Base-by-base conservation (phyloP, 148 eudicot species). In the Rhododendron ferrugineum region DNA sequence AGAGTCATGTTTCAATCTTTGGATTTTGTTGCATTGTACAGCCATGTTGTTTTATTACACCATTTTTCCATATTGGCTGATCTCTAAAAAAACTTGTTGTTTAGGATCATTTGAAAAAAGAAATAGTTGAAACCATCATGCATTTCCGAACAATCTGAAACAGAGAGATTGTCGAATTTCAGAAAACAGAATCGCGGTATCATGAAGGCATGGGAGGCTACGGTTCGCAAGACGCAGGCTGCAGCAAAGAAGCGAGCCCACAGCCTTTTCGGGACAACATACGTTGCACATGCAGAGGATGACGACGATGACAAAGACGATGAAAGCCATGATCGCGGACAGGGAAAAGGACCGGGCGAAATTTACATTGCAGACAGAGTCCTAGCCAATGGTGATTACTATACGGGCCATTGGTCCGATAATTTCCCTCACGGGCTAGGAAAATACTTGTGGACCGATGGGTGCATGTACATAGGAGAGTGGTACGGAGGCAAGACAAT, bases 191-290 rank as follows among this genome's bases (percentile, higher is more conserved):
- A 52, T 22, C 6, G 4, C 3, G 28, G 52, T 42, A 82, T 47
- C 77, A 92, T 92, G 93, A 97, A 95, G 89, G 98, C 99, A 60
- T 97, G 98, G 99, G 99, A 97, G 79, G 91, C 98, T 22, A 97
- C 99, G 9, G 87, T 97, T 44, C 92, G 97, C 4, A 97, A 91
- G 87, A 97, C 98, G n/a, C 99, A 97, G 44, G 96, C 95, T 0
- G 93, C 91, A 1, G 98, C 99, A 1, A 95, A 92, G 93, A 97
- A 94, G 87, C 85, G 98, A 85, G 99, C 98, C 76, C 93, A 93
- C 90, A 94, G 92, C 82, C 91, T 97, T 30, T 97, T 97, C 20
- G 99, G 99, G 13, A 89, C 98, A 16, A 88, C 91, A 52, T 89
- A 93, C 2, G 91, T 91, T 60, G 92, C 93, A 3, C 96, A 92